Conservation (phyloP, 2,329 filamentous ascomycete species). For the Sporothrix pallida region DNA sequence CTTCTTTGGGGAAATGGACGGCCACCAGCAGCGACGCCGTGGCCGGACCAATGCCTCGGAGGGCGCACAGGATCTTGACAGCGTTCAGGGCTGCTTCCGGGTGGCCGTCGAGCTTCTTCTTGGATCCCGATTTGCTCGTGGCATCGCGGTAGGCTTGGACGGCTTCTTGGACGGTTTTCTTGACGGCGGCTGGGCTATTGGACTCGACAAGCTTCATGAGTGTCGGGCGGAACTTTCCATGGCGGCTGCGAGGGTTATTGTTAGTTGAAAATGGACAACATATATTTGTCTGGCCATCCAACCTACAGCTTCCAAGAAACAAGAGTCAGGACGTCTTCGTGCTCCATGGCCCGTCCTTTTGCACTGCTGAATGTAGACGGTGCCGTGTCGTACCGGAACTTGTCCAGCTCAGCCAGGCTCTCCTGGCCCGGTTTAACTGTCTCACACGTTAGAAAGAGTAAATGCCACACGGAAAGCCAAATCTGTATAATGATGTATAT, state of each 20-base stretch:
- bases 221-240: slow-evolving; percentile 67
- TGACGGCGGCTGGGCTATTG: slow-evolving; percentile 59
- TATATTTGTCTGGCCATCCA: not conserved
- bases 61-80: slow-evolving; percentile 59
- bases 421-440: slow-evolving; percentile 57
- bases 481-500: too few species aligned
- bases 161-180: slow-evolving; percentile 58
- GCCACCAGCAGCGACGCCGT: slow-evolving; percentile 77
- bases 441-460: slow-evolving; percentile 35
- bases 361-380: slow-evolving; percentile 51
- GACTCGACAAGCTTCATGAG: slow-evolving; percentile 66
- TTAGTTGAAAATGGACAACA: not conserved
- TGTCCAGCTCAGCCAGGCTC: slow-evolving; percentile 63
- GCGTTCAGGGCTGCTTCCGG: slow-evolving; percentile 47
- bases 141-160: slow-evolving; percentile 44
- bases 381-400: slow-evolving; percentile 63
- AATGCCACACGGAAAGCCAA: not conserved
- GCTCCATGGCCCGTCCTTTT: slow-evolving; percentile 52
- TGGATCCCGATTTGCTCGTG: not conserved
- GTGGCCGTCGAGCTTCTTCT: not conserved
- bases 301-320: slow-evolving; percentile 73
- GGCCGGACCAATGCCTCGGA: slow-evolving; percentile 80
- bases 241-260: slow-evolving; percentile 46
- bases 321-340: slow-evolving; percentile 64
- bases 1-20: slow-evolving; percentile 62